Conservation (phyloP, 495 filamentous ascomycete species). For the Talaromyces wortmannii region DNA sequence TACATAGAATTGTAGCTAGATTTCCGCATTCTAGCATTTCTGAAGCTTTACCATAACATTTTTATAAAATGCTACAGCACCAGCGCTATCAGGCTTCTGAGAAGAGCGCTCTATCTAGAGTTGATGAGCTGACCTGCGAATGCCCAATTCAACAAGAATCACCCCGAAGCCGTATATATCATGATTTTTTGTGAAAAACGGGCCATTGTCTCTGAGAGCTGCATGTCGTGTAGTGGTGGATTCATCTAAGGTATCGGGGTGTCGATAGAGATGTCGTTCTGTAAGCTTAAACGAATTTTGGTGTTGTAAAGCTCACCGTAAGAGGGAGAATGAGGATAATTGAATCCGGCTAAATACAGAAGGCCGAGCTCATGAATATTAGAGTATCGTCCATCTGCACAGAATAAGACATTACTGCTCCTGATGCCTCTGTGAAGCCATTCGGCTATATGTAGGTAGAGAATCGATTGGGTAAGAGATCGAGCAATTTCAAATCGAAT, state of each 20-base stretch:
- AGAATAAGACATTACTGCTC: conserved; percentile 25
- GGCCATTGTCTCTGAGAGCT: not conserved
- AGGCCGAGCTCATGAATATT: not conserved
- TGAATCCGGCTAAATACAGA: conserved; percentile 16
- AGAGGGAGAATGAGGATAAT: conserved; percentile 9
- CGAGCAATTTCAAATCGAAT: conserved; percentile 7
- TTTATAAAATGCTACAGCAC: not conserved
- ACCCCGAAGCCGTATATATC: conserved; percentile 17
- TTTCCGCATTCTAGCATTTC: not conserved
- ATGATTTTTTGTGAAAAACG: conserved; percentile 8
- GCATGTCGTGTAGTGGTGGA: not conserved
- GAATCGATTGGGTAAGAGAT: conserved; percentile 15
- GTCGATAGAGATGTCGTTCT: conserved; percentile 14
- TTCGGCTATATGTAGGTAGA: conserved; percentile 24
- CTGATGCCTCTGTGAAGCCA: conserved; percentile 29
- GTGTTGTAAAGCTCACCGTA: conserved; percentile 3
- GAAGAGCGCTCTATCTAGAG: not conserved
- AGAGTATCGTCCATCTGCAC: not conserved
- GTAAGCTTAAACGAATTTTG: conserved; percentile 4
- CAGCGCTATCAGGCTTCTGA: not conserved
- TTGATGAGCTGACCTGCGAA: conserved; percentile 5
- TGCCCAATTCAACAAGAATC: conserved; percentile 14
- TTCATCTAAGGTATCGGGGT: conserved; percentile 10
- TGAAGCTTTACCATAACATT: not conserved
- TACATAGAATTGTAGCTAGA: not conserved